A percentile compares a stretch with the other conserved stretches of the same genome.
Evolutionary conservation across 495 filamentous ascomycete species (phyloP).

Genomic region (Neurospora tetraspora): DNA sequence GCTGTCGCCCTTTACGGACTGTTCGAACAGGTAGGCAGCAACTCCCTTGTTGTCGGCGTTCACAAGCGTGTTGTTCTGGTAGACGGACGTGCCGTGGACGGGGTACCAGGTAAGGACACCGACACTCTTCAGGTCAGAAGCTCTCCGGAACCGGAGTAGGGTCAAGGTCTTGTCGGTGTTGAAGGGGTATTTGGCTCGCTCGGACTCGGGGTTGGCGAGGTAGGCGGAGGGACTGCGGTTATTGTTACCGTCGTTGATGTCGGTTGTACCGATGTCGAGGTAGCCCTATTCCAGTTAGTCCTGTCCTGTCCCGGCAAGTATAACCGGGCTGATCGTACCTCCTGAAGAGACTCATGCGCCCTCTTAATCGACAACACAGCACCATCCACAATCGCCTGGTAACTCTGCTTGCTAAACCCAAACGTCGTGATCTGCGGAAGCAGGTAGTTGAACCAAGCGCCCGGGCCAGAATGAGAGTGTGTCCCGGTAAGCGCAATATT

Average conservation of each 20-base stretch:
- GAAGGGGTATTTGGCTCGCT: slow-evolving; percentile 60
- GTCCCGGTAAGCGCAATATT: slow-evolving; percentile 90
- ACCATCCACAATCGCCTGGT: slow-evolving; percentile 84
- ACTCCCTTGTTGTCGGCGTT: slow-evolving; percentile 97
- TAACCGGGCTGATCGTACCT: slow-evolving; percentile 32
- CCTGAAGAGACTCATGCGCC: slow-evolving; percentile 66
- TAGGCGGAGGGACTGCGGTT: slow-evolving; percentile 86
- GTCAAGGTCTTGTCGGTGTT: slow-evolving; percentile 81
- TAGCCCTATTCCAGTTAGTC: slow-evolving; percentile 25
- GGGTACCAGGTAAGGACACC: slow-evolving; percentile 86
- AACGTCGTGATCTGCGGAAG: slow-evolving; percentile 84
- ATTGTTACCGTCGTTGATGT: slow-evolving; percentile 60
- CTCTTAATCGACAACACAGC: slow-evolving; percentile 71
- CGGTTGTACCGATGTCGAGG: slow-evolving; percentile 36
- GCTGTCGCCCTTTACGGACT: slow-evolving; percentile 43
- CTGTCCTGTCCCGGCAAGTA: neutral
- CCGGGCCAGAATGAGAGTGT: slow-evolving; percentile 86
- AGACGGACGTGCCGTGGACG: slow-evolving; percentile 86
- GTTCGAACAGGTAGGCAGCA: slow-evolving; percentile 74
- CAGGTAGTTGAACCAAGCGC: slow-evolving; percentile 93
- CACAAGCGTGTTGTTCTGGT: slow-evolving; percentile 85
- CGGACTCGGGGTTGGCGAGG: slow-evolving; percentile 72
- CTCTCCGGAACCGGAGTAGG: slow-evolving; percentile 63
- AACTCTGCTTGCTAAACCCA: slow-evolving; percentile 80
- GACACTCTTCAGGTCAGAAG: slow-evolving; percentile 51